phyloP scores from a whole-genome alignment of 1,284 basidiomycete species.

The Sporisorium sorghi region DNA sequence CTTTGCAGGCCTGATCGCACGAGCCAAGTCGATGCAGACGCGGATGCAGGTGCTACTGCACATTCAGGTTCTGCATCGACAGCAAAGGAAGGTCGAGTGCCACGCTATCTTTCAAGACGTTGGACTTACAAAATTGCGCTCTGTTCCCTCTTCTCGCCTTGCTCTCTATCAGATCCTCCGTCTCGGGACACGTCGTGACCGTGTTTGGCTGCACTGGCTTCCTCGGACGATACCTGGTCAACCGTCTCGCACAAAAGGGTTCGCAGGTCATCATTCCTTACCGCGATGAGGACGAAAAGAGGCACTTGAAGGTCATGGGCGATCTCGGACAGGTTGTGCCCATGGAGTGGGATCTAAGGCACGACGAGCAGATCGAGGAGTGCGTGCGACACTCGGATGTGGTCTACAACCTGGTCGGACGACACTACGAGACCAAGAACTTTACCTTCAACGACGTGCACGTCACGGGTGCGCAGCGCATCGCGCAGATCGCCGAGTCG shows the following conservation, averaged over 20 bases:
- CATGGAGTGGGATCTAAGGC: constrained; percentile 94
- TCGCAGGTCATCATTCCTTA: constrained; percentile 96
- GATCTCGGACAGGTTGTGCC: constrained; percentile 96
- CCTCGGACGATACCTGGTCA: constrained; percentile 90
- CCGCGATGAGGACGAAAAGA: constrained; percentile 92
- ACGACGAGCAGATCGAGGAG: constrained; percentile 89
- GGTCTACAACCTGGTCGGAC: constrained; percentile 92
- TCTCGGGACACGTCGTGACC: constrained; percentile 80
- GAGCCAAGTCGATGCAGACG: constrained; percentile 3
- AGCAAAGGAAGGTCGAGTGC: background rate
- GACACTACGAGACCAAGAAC: constrained; percentile 93
- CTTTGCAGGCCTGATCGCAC: constrained; percentile 1
- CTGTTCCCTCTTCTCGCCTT: no score
- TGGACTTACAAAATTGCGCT: constrained; percentile 1
- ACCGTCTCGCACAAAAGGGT: constrained; percentile 78
- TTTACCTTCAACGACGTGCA: constrained; percentile 84
- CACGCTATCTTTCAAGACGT: background rate
- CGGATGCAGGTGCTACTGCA: background rate
- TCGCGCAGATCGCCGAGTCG: constrained; percentile 81
- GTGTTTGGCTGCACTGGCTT: constrained; percentile 98
- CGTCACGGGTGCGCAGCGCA: constrained; percentile 77
- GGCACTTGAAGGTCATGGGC: constrained; percentile 90
- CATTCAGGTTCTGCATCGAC: background rate
- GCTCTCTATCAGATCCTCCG: constrained; percentile 61
- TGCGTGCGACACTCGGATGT: constrained; percentile 95